Base-by-base conservation (phyloP, 2,329 filamentous ascomycete genomes). In the Macrophomina phaseolina region DNA sequence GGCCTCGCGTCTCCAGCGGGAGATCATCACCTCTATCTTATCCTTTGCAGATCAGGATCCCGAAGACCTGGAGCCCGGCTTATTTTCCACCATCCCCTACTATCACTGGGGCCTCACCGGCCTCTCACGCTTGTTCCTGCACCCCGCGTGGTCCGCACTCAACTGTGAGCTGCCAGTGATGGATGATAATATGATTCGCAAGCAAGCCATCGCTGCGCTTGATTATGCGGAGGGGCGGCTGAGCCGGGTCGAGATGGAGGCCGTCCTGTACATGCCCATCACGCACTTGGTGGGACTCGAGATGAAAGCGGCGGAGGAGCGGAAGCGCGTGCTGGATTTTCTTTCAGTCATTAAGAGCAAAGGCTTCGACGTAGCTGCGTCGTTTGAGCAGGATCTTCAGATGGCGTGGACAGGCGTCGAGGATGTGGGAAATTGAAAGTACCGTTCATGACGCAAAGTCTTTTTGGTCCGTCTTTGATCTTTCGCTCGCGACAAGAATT, bases 101-200 rank as follows among this genome's bases (percentile, higher is more conserved):
- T 66, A 66, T 34, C 64, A 66, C 55, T 66, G 64, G 64, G 53
- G 53, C 14, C 53, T 66, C 4, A 66, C 55, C 6, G 64, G 64
- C 14, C 45, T 66, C n/a, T 66, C 53, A 5, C 36, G 64, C 3
- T n/a, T 60, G 11, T 66, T 66, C 55, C 53, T 66, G 18, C 53
- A 66, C 36, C 64, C 64, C 14, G 64, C 55, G 5, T 66, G 64
- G 64, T 61, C 53, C 34, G 18, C 48, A 11, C 53, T 66, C 52
- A 51, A 61, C 18, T 66, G 64, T 55, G 53, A 60, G 18, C 53
- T 66, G 45, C 64, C 64, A 6, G 55, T 60, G 6, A 49, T 66
- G 45, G 45, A 53, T 32, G 64, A 66, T 28, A 55, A 61, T 42
- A 61, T 66, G 64, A 61, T 66, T n/a, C 64, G 55, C 12, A 60